phyloP scores from a whole-genome alignment of 371 early-diverging fungal species.

The Syncephalastrum monosporum region DNA sequence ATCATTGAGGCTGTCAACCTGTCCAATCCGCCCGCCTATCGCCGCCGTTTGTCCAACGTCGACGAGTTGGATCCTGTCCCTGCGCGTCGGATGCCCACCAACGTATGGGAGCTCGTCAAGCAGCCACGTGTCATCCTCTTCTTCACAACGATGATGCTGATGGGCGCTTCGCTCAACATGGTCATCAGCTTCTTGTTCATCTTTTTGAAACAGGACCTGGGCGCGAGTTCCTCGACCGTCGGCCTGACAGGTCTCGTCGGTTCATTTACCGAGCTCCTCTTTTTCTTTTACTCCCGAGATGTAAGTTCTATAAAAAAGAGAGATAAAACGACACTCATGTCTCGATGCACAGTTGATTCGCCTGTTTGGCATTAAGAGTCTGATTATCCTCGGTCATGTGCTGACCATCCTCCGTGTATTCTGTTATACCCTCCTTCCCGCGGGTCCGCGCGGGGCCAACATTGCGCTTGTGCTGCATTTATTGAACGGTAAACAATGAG shows the following conservation, averaged over 20 bases:
- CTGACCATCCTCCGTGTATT: constrained; percentile 50
- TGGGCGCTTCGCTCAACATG: constrained; percentile 56
- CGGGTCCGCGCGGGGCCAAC: constrained; percentile 43
- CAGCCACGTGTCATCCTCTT: constrained; percentile 42
- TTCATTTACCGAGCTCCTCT: constrained; percentile 42
- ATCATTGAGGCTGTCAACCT: constrained; percentile 55
- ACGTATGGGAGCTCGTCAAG: constrained; percentile 36
- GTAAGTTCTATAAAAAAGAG: constrained; percentile 25
- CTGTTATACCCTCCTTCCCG: constrained; percentile 48
- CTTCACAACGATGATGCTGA: constrained; percentile 52
- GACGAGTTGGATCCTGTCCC: constrained; percentile 9
- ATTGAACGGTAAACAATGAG: constrained; percentile 29
- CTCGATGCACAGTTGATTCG: constrained; percentile 37
- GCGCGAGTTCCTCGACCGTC: constrained; percentile 44
- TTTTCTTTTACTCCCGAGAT: constrained; percentile 53
- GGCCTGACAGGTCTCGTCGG: constrained; percentile 52
- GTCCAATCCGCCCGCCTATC: constrained; percentile 42
- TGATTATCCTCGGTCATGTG: constrained; percentile 48
- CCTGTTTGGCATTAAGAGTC: constrained; percentile 44
- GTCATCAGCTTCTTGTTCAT: constrained; percentile 49
- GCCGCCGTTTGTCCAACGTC: constrained; percentile 20
- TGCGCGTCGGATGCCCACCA: constrained; percentile 26
- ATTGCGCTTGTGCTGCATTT: constrained; percentile 47
- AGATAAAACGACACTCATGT: not conserved
- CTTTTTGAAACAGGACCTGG: constrained; percentile 45